Evolutionary conservation across 129 eudicot species (phyloP).

Genomic region (Mikania micrantha): DNA sequence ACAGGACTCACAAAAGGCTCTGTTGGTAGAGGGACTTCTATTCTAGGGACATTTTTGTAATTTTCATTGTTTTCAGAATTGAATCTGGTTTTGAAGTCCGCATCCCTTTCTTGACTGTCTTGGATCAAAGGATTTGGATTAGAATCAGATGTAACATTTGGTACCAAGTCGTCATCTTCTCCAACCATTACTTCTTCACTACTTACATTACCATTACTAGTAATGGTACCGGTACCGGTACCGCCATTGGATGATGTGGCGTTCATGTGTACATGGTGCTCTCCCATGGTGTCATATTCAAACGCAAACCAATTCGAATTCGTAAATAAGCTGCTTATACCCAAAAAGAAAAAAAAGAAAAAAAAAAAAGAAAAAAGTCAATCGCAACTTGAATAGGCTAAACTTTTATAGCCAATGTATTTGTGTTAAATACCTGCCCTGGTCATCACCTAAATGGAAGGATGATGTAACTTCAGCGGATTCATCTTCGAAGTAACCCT

Average conservation of each 20-base stretch:
- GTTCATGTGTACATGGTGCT: constrained; percentile 48
- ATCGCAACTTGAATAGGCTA: background rate
- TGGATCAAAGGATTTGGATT: constrained; percentile 12
- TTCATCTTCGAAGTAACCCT: constrained; percentile 79
- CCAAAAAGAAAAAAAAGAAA: no score
- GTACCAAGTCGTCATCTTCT: constrained; percentile 61
- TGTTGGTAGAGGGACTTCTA: constrained; percentile 11
- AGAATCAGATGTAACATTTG: constrained; percentile 26
- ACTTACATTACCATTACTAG: constrained; percentile 53
- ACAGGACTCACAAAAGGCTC: constrained; percentile 16
- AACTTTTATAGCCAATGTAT: background rate
- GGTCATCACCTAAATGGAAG: constrained; percentile 78
- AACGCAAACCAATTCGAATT: constrained; percentile 96
- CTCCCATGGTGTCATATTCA: constrained; percentile 48
- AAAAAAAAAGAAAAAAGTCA: background rate
- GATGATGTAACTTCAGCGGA: constrained; percentile 95
- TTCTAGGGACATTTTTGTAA: constrained; percentile 9
- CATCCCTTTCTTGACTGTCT: constrained; percentile 11
- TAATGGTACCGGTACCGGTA: constrained; percentile 14
- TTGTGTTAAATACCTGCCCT: constrained; percentile 57
- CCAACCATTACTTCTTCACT: constrained; percentile 89
- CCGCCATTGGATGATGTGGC: constrained; percentile 27
- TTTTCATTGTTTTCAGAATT: constrained; percentile 13
- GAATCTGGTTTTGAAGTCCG: background rate
- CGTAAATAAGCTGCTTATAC: constrained; percentile 72